Base-by-base conservation (phyloP, 371 early-diverging fungal species). In the Mucor mucedo region DNA sequence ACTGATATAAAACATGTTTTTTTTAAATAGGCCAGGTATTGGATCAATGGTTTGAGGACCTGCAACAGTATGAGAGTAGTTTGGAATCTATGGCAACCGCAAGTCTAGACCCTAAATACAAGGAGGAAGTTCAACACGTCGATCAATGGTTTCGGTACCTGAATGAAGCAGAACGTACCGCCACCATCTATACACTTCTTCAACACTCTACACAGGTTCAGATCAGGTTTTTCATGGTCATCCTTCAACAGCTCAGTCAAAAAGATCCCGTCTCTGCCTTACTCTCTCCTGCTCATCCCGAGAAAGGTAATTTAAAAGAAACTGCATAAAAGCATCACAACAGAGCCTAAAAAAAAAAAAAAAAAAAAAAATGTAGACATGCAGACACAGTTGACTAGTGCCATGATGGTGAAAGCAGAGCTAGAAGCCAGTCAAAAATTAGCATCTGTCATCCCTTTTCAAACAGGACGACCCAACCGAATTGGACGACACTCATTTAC, bases 61-160 rank as follows among this genome's bases (percentile, higher is more conserved):
- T 96, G 48, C 87, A 89, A 68, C 89, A 94, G 67, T 95, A 94
- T 68, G 96, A 97, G 68, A 84, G 86, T 30, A 95, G 92, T 38
- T 82, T 97, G 27, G 96, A 97, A 73, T 89, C 92, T 33, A 95
- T 97, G 97, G 94, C 95, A n/a, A 82, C 84, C 39, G 92, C 92
- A 14, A 94, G 91, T 70, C 77, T 96, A 60, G 96, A 96, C 76
- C 91, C 91, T 39, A 87, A 87, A 63, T 95, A 95, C 54, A 76
- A 75, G 53, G 76, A 78, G 44, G 98, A 98, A 72, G 84, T 96
- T 49, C 85, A 87, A 32, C 93, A 95, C 48, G 93, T 97, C 52
- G 95, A 97, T 70, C 91, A 95, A 63, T 97, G 98, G 98, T 96
- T 95, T 80, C 79, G 84, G 10, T 94, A 93, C 32, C 81, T 96